Base-by-base conservation (phyloP, 805 yeast species). In the Wickerhamiella occidentalis region DNA sequence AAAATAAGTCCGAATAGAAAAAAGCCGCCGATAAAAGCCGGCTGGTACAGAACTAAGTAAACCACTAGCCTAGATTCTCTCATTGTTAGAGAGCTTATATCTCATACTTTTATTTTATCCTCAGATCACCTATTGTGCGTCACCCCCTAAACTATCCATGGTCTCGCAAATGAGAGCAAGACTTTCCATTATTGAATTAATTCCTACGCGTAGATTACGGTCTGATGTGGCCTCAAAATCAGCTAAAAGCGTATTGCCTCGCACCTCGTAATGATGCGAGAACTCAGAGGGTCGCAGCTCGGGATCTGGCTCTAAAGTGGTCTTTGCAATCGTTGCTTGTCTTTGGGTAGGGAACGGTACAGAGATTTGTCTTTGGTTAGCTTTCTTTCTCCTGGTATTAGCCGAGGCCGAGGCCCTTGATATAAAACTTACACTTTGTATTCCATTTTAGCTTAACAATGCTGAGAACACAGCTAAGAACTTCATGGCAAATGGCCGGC, bases 141-240 rank as follows among this genome's bases (percentile, higher is more conserved):
- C 13, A n/a, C 35, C 35, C 26, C 38, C 38, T 11, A 33, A 15
- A 17, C 12, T 33, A 15, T 85, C 94, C 56, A 86, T 68, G 50
- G 94, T 80, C 67, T 87, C 96, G 1, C 86, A 68, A 2, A 83
- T 75, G 0, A 92, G 79, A 58, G 81, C 81, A 50, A 85, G 63
- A 54, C 80, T 80, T 60, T 86, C 95, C 49, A 88, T 69, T 15
- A 83, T 75, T 55, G 81, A 82, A 64, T 86, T 85, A 17, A 83
- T 85, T 7, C 94, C 94, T 5, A 86, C 94, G 53, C 96, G 69
- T 47, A 87, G 73, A 6, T 79, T 79, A 40, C 95, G 68, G 55
- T 83, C 94, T 46, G 84, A 57, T 1, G 51, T 37, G 21, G 55
- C 62, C 36, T 50, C 51, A 51, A 60, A 58, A 9, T 48, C 22